Evolutionary conservation across 2,329 filamentous ascomycete genomes (phyloP).

Genomic region (Rutstroemia sp.): DNA sequence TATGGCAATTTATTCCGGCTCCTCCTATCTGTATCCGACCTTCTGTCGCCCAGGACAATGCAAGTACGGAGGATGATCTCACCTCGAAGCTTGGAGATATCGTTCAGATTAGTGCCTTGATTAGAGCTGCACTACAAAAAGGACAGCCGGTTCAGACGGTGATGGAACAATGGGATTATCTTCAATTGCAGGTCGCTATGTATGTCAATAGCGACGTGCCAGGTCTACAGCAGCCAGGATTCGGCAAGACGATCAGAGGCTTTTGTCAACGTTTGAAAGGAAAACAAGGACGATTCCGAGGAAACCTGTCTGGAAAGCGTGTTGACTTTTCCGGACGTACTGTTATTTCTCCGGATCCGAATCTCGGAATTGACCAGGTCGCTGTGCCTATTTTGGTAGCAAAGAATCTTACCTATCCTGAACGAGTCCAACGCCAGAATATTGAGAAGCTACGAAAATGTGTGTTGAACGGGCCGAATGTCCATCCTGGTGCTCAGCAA

Average conservation of each 20-base stretch:
- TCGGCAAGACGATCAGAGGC: constrained; percentile 82
- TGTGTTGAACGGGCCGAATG: constrained; percentile 65
- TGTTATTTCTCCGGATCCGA: constrained; percentile 95
- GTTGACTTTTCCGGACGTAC: constrained; percentile 97
- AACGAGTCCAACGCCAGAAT: constrained; percentile 79
- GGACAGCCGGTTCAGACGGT: constrained; percentile 82
- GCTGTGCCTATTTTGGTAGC: constrained; percentile 88
- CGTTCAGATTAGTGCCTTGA: constrained; percentile 81
- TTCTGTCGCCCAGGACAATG: constrained; percentile 85
- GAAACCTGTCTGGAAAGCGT: constrained; percentile 95
- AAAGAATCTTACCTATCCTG: constrained; percentile 92
- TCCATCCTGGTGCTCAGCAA: constrained; percentile 84
- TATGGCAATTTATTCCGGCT: constrained; percentile 94
- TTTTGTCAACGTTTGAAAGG: constrained; percentile 95
- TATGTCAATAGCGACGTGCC: constrained; percentile 97
- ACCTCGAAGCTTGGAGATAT: constrained; percentile 97
- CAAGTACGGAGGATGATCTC: constrained; percentile 92
- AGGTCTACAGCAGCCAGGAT: constrained; percentile 79
- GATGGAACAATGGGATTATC: constrained; percentile 97
- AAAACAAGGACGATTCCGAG: constrained; percentile 94
- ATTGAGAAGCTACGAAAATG: constrained; percentile 71
- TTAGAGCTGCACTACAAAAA: constrained; percentile 73
- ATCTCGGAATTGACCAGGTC: constrained; percentile 87
- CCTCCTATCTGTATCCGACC: constrained; percentile 92
- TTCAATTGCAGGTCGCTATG: constrained; percentile 92